Percentiles rank a stretch among this genome's conserved stretches.
These are phyloP conservation scores for Henningerozyma blattae DNA, from an alignment of 805 yeast species.

Conservation along the genomic window DNA sequence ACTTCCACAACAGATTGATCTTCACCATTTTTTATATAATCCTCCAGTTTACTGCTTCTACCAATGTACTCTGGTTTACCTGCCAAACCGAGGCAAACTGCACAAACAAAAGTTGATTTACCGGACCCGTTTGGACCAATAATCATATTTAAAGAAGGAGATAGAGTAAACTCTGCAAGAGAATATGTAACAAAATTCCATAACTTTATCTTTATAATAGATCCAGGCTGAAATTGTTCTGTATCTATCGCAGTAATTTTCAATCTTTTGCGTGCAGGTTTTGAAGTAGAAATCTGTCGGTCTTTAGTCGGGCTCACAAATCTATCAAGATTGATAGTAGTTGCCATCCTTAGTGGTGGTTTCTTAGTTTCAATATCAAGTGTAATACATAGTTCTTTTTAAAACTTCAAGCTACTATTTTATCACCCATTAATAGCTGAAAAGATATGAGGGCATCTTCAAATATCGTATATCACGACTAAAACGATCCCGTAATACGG, in stretches of 20 bases:
- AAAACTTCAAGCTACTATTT: no score
- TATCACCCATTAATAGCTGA: no score
- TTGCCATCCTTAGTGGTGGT: no score
- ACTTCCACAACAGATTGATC: constrained; percentile 26
- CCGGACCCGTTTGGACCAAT: constrained; percentile 98
- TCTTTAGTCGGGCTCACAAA: no score
- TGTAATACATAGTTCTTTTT: no score
- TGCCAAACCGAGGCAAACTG: constrained; percentile 77
- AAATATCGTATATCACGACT: no score
- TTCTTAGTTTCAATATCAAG: no score
- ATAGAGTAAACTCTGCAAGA: constrained; percentile 57
- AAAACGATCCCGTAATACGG: no score
- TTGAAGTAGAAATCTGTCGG: background rate
- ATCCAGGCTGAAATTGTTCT: constrained; percentile 31
- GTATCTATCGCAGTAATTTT: constrained; percentile 6
- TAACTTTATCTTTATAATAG: constrained; percentile 42
- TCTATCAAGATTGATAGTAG: no score
- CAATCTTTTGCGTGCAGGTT: constrained; percentile 9
- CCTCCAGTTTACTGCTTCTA: constrained; percentile 44
- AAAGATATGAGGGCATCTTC: no score
- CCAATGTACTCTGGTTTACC: constrained; percentile 71
- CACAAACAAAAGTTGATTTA: constrained; percentile 85
- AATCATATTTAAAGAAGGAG: constrained; percentile 80
- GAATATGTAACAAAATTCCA: constrained; percentile 61
- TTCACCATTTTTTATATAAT: constrained; percentile 63